Conservation (phyloP, 176 grass and related monocot genomes). For the Pharus latifolius region DNA sequence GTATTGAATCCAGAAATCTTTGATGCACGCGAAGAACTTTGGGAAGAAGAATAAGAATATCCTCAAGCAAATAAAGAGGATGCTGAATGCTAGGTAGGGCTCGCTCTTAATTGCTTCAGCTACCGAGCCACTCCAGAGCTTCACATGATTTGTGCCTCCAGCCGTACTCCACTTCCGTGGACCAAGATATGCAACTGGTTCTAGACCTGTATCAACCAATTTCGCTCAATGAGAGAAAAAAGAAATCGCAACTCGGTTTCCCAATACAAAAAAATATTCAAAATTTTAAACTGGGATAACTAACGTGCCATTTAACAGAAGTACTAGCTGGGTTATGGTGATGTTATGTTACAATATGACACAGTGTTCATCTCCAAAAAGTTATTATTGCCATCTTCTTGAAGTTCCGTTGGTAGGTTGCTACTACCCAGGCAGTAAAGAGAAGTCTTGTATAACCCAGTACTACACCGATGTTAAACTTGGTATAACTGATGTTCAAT, state of each 20-base stretch:
- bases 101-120: slow-evolving; percentile 53
- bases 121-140: slow-evolving; percentile 31
- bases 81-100: slow-evolving; percentile 59
- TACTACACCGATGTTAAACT: too few species aligned
- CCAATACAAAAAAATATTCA: neutral
- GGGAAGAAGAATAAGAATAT: slow-evolving; percentile 44
- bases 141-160: slow-evolving; percentile 4
- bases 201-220: slow-evolving; percentile 44
- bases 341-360: neutral
- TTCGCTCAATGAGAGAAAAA: neutral
- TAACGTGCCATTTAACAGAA: neutral
- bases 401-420: too few species aligned
- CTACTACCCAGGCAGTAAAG: neutral
- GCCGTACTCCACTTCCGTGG: slow-evolving; percentile 6
- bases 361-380: neutral
- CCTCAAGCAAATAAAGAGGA: slow-evolving; percentile 63
- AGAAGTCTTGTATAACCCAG: neutral
- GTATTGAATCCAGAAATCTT: slow-evolving; percentile 52
- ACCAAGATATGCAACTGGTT: slow-evolving; percentile 56
- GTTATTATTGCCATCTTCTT: neutral
- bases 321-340: neutral
- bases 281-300: neutral
- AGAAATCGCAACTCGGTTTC: neutral
- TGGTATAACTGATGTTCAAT: too few species aligned
- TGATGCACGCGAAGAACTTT: slow-evolving; percentile 33